Conservation (phyloP, 164 flowering plant genomes). For the Stephania cephalantha region DNA sequence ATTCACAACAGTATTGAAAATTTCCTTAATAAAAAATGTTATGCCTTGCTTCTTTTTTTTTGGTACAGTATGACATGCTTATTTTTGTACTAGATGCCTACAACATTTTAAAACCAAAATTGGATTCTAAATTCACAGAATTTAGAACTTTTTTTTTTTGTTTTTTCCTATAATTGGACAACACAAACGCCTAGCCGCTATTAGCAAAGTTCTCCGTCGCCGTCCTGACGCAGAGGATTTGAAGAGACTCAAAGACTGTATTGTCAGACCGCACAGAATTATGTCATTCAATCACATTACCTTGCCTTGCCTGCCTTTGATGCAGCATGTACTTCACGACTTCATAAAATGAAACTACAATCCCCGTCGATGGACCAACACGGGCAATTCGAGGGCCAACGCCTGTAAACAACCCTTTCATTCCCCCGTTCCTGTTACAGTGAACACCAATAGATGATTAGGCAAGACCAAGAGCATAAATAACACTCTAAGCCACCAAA, state of each 20-base stretch:
- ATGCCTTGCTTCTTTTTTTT: background rate
- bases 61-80: background rate
- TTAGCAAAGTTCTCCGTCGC: background rate
- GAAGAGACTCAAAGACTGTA: background rate
- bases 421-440: slow-evolving; percentile 64
- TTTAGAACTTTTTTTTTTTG: background rate
- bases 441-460: background rate
- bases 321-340: slow-evolving; percentile 72
- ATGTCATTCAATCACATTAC: background rate
- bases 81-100: background rate
- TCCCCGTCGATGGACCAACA: slow-evolving; percentile 95
- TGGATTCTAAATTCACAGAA: background rate
- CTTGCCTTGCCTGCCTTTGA: slow-evolving; percentile 27
- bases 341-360: slow-evolving; percentile 92
- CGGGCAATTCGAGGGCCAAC: slow-evolving; percentile 95
- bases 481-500: background rate
- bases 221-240: background rate
- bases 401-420: slow-evolving; percentile 82
- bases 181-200: too few species aligned
- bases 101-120: background rate
- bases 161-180: background rate
- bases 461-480: background rate
- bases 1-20: background rate
- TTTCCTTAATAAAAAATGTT: background rate
- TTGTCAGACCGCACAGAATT: too few species aligned